Percentiles rank a stretch among this genome's conserved stretches.
These are phyloP conservation scores for Henckelia pumila DNA, from an alignment of 257 asterid species.

Conservation along the genomic window DNA sequence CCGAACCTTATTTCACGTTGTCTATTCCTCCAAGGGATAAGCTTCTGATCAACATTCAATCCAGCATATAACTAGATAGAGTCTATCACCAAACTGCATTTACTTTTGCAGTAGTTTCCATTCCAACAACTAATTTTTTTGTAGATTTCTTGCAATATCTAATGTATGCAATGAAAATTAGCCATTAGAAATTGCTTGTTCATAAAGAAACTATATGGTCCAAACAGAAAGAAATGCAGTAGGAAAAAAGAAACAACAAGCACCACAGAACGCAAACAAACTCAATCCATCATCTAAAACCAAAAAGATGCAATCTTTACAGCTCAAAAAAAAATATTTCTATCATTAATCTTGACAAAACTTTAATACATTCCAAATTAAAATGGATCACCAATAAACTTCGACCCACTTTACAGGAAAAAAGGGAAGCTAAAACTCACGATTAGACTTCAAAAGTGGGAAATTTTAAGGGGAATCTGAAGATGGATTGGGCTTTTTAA, in stretches of 20 bases:
- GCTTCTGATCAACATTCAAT: no score
- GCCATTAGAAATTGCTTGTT: neutral
- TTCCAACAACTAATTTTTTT: no score
- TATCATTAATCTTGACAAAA: neutral
- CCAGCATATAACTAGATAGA: no score
- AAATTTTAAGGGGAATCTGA: slow-evolving; percentile 20
- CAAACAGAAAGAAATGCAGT: neutral
- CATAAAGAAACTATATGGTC: neutral
- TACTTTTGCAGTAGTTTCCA: no score
- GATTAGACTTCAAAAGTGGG: slow-evolving; percentile 17
- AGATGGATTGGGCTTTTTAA: slow-evolving; percentile 39
- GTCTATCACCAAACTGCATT: no score
- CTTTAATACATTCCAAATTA: neutral
- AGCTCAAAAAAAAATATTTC: slow-evolving; percentile 3
- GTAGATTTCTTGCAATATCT: neutral
- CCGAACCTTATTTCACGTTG: no score
- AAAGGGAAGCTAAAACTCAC: slow-evolving; percentile 10
- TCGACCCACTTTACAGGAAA: neutral
- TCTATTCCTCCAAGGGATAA: no score
- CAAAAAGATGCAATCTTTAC: slow-evolving; percentile 2
- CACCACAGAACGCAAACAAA: neutral
- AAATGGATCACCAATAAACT: neutral
- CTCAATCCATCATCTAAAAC: neutral
- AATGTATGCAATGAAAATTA: neutral
- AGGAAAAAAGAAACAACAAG: neutral